Conservation (phyloP, 345 rosid species). For the Populus tremula region DNA sequence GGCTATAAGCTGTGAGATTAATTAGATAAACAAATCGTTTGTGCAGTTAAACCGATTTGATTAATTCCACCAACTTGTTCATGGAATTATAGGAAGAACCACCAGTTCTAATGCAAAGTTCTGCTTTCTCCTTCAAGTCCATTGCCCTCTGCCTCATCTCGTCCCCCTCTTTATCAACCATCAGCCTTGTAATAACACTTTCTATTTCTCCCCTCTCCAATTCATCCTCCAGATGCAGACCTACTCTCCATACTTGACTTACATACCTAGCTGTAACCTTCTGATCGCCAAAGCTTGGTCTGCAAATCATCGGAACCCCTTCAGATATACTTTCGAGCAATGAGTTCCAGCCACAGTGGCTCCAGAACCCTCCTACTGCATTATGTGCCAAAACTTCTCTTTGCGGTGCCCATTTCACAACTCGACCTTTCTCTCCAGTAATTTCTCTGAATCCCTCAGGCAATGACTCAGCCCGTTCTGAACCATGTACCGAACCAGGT, state of each 20-base stretch:
- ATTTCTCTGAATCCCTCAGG: constrained; percentile 4
- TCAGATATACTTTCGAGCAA: constrained; percentile 43
- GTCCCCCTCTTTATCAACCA: constrained; percentile 10
- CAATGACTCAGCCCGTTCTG: constrained; percentile 4
- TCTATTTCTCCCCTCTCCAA: constrained; percentile 19
- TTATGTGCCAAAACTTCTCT: constrained; percentile 41
- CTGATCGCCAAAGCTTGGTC: constrained; percentile 41
- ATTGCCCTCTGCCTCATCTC: constrained; percentile 6
- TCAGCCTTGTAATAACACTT: constrained; percentile 7
- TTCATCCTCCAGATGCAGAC: constrained; percentile 31
- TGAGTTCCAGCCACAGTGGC: constrained; percentile 57
- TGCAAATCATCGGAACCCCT: constrained; percentile 52
- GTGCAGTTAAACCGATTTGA: neutral
- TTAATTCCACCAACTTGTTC: constrained; percentile 12
- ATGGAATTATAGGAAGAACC: constrained; percentile 16
- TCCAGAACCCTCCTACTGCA: constrained; percentile 51
- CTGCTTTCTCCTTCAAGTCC: constrained; percentile 8
- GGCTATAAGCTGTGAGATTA: too few relatives aligned
- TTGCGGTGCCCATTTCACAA: constrained; percentile 57
- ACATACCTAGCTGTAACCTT: constrained; percentile 41
- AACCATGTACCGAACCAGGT: constrained; percentile 17
- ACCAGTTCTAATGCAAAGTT: neutral
- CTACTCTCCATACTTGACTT: constrained; percentile 42
- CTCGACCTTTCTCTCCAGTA: constrained; percentile 28
- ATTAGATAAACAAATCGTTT: too few relatives aligned